Evolutionary conservation across 768 basidiomycete species (phyloP).

Genomic region (Leccinum rimulosum): DNA sequence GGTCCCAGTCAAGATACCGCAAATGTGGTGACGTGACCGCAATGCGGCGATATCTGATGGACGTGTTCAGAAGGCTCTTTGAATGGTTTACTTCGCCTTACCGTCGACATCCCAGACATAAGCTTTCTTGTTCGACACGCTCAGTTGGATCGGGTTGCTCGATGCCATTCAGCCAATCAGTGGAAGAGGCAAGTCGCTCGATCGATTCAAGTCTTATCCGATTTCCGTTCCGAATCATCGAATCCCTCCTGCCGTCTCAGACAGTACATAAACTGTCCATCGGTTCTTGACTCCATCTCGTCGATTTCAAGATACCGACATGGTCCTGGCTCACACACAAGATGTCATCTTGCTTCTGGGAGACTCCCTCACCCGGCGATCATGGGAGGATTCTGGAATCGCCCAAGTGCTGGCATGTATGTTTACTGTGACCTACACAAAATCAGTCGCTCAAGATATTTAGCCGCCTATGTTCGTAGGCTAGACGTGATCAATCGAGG

Average conservation of each 20-base stretch:
- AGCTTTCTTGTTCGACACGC: constrained; percentile 74
- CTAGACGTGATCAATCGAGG: constrained; percentile 89
- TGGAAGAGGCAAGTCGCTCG: not conserved
- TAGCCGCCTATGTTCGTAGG: constrained; percentile 77
- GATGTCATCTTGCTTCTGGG: constrained; percentile 76
- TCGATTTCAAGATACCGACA: constrained; percentile 21
- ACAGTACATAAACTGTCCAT: too few relatives aligned
- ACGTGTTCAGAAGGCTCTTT: not conserved
- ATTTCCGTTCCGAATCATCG: constrained; percentile 17
- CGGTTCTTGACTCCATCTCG: not conserved
- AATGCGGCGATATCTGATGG: constrained; percentile 72
- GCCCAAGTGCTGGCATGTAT: constrained; percentile 57
- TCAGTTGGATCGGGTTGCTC: constrained; percentile 47
- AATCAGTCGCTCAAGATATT: not conserved
- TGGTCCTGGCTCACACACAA: constrained; percentile 53
- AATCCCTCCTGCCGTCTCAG: too few relatives aligned
- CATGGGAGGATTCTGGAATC: constrained; percentile 61
- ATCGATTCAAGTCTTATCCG: constrained; percentile 6
- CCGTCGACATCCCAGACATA: constrained; percentile 91
- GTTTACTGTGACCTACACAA: not conserved
- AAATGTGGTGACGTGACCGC: constrained; percentile 77
- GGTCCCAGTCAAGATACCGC: constrained; percentile 85
- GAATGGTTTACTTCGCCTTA: constrained; percentile 28
- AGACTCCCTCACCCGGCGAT: constrained; percentile 76
- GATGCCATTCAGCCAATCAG: constrained; percentile 8